Base-by-base conservation (phyloP, 106 monocot genomes). In the Triglochin maritima region DNA sequence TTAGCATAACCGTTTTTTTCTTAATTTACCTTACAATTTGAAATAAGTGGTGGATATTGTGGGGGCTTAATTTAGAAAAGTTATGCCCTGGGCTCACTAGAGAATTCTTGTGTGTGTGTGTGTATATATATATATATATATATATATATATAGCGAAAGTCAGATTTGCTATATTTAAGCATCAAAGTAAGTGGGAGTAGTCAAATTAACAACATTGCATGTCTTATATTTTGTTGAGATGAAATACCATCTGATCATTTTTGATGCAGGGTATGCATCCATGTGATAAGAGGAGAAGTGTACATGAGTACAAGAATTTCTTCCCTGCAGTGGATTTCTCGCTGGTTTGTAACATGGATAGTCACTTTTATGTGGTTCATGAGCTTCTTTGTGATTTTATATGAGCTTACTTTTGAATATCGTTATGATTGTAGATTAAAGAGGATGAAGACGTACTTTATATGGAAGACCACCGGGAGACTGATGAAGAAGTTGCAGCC, bases 301-400 rank as follows among this genome's bases (percentile, higher is more conserved):
- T 90, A 70, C 77, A 72, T 4, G 87, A 95, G 62, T 95, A 95
- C 67, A 69, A 72, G 43, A 50, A 14, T 59, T 75, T 85, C 71
- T 95, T 95, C 72, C 90, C 95, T 76, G 90, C 87, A 68, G 77
- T 95, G 76, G 95, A 95, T 81, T 95, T 95, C 81, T 90, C 95
- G 46, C 72, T 87, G 87, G 95, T 67, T 65, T 80, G 76, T 81
- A 61, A 17, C 45, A 42, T 72, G 11, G 13, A 4, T n/a, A 4
- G 14, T 50, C 9, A 41, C 11, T 52, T 42, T 64, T 48, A 48
- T 64, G 17, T 46, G 5, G 46, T 14, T 48, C 47, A 64, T 6
- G 15, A 11, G 47, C n/a, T 49, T 44, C 47, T 45, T 64, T 64
- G 42, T 63, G 15, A 14, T 10, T 64, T 9, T 17, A 45, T n/a